Conservation (phyloP, 2,329 filamentous ascomycete genomes). For the Pyrenophora graminea region DNA sequence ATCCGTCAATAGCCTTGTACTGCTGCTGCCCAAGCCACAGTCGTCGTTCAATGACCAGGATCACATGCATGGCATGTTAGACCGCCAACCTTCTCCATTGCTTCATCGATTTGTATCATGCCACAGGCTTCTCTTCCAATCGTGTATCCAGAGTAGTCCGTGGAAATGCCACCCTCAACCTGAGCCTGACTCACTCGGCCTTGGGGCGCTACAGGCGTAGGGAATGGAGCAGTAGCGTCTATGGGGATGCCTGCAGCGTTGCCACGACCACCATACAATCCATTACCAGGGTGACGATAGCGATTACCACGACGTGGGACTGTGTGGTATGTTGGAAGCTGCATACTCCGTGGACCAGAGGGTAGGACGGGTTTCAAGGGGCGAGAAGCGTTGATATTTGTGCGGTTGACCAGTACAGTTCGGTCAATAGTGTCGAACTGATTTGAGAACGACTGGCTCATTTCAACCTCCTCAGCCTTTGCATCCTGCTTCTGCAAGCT, state of each 20-base stretch:
- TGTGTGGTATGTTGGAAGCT: neutral
- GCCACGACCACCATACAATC: slow-evolving; percentile 24
- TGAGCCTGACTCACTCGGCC: slow-evolving; percentile 14
- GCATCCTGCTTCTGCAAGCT: neutral
- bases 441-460: slow-evolving; percentile 11
- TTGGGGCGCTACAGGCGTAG: slow-evolving; percentile 32
- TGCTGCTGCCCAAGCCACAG: no score
- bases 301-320: slow-evolving; percentile 5
- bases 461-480: neutral
- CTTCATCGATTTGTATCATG: slow-evolving; percentile 5
- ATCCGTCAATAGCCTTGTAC: neutral
- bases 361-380: slow-evolving; percentile 15
- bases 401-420: slow-evolving; percentile 5
- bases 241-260: slow-evolving; percentile 33
- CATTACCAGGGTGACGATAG: slow-evolving; percentile 21
- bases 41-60: slow-evolving; percentile 2
- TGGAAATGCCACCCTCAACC: neutral
- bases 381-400: slow-evolving; percentile 4
- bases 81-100: slow-evolving; percentile 5
- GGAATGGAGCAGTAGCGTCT: slow-evolving; percentile 39
- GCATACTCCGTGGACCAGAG: slow-evolving; percentile 1
- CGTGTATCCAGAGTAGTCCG: slow-evolving; percentile 1
- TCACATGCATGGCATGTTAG: slow-evolving; percentile 10
- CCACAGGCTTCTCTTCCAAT: slow-evolving; percentile 9
- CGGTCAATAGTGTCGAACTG: slow-evolving; percentile 24